Percentiles rank a stretch among this genome's conserved stretches.
Conservation (phyloP, 2,329 filamentous ascomycete genomes). For the Fusarium sambucinum region DNA sequence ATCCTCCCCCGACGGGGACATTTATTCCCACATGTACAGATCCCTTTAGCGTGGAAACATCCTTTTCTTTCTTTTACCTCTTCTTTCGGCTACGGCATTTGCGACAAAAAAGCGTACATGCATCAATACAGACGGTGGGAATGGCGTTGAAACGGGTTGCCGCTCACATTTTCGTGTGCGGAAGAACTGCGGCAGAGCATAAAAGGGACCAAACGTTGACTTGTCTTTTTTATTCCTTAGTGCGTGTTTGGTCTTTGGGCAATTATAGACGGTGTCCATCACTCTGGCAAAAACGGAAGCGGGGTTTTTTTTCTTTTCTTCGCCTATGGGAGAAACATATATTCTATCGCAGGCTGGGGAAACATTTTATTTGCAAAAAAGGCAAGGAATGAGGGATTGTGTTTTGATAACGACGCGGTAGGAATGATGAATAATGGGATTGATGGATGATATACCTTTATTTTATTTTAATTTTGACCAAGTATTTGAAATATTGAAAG, state of each 20-base stretch:
- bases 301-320: conserved; percentile 3
- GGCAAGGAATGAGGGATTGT: conserved; percentile 3
- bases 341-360: conserved; percentile 17
- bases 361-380: conserved; percentile 5
- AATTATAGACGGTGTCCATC: conserved; percentile 38
- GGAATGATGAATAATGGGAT: conserved; percentile 38
- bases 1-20: not conserved
- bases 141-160: conserved; percentile 39
- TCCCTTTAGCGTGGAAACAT: conserved; percentile 9
- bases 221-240: conserved; percentile 11
- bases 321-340: conserved; percentile 13
- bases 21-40: conserved; percentile 8
- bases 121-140: conserved; percentile 31
- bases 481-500: conserved; percentile 21
- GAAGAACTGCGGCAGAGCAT: conserved; percentile 9
- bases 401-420: conserved; percentile 26
- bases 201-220: conserved; percentile 8
- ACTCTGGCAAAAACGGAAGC: conserved; percentile 21
- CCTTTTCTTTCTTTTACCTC: not conserved
- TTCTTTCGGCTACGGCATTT: conserved; percentile 22
- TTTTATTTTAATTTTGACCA: conserved; percentile 21
- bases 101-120: conserved; percentile 32
- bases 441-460: conserved; percentile 41
- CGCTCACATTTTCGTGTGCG: conserved; percentile 5
- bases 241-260: conserved; percentile 5